These are phyloP conservation scores for Penicillium dipodomyicola DNA, from an alignment of 495 filamentous ascomycete species.

Conservation along the genomic window DNA sequence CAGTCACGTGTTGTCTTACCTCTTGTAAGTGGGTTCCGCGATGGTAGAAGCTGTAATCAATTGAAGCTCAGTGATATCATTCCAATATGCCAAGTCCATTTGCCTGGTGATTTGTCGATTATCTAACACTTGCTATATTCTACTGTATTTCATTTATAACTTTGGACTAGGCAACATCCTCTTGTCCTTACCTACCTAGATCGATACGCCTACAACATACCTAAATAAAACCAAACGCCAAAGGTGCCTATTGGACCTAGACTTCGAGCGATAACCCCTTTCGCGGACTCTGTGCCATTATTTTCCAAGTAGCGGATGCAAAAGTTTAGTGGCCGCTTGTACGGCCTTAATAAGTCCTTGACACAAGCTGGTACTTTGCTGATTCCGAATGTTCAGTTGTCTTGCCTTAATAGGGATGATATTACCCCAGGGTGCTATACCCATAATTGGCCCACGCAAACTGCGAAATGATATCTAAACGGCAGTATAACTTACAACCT, in stretches of 20 bases:
- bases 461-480: not conserved
- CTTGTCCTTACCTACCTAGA: not conserved
- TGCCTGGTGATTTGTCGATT: not conserved
- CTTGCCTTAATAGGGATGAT: not conserved
- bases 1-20: conserved; percentile 2
- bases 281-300: not conserved
- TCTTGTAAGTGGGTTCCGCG: not conserved
- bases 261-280: not conserved
- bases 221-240: not conserved
- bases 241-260: not conserved
- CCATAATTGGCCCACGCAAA: not conserved
- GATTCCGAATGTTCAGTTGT: too few species aligned
- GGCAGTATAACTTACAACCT: not conserved
- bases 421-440: not conserved
- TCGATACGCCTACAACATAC: not conserved
- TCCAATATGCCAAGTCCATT: too few species aligned
- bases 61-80: not conserved
- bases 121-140: not conserved
- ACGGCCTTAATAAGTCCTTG: too few species aligned
- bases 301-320: not conserved
- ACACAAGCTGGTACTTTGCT: too few species aligned
- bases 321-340: too few species aligned
- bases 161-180: not conserved
- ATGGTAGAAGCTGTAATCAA: not conserved
- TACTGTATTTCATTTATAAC: not conserved